Conservation (phyloP, 192 early-diverging fungal genomes). For the Podila minutissima region DNA sequence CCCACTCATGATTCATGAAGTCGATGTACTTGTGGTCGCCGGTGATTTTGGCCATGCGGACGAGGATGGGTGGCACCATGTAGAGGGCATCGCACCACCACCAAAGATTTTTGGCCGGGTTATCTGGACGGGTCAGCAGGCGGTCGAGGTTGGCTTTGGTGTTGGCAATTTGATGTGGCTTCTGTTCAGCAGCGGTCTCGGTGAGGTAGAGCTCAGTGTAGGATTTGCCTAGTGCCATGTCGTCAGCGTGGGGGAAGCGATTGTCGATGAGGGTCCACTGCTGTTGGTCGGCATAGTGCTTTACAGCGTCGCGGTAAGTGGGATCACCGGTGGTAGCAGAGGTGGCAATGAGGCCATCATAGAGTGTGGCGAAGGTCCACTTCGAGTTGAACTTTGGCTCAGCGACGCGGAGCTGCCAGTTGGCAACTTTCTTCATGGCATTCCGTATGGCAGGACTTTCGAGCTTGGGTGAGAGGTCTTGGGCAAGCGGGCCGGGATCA, state of each 20-base stretch:
- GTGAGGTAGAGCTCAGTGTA: constrained; percentile 10
- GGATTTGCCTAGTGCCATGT: constrained; percentile 11
- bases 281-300: constrained; percentile 10
- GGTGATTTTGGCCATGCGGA: constrained; percentile 5
- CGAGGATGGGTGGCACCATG: background rate
- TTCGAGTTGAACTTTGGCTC: constrained; percentile 11
- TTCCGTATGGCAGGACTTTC: no score
- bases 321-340: constrained; percentile 6
- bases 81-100: constrained; percentile 14
- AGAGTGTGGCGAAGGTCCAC: constrained; percentile 15
- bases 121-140: constrained; percentile 6
- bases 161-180: constrained; percentile 12
- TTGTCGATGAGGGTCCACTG: constrained; percentile 11
- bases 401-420: constrained; percentile 2
- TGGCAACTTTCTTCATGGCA: no score
- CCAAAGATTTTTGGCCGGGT: constrained; percentile 10
- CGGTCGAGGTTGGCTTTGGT: constrained; percentile 15
- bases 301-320: constrained; percentile 12
- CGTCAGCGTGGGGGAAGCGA: constrained; percentile 10
- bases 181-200: constrained; percentile 3
- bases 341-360: constrained; percentile 11
- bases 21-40: constrained; percentile 4
- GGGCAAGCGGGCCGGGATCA: no score
- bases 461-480: no score
- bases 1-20: constrained; percentile 5